Evolutionary conservation across 768 basidiomycete species (phyloP), one percentile per base, ranked within the genome.

Genomic region (Tulasnella calospora): DNA sequence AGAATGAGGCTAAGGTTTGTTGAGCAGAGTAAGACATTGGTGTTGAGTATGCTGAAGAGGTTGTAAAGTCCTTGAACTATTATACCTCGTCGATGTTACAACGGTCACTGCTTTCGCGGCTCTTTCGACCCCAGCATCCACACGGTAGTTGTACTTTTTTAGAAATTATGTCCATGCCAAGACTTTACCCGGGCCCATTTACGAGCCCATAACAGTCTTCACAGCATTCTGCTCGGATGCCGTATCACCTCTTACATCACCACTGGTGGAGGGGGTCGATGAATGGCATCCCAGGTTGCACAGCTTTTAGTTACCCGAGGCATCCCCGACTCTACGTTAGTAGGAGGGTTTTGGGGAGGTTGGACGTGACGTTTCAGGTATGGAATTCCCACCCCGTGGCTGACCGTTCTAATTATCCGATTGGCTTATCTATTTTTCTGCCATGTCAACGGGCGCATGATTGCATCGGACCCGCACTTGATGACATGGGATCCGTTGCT

Each of bases 301-400:
- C 44, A 44, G 44, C 13, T 44, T 44, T 44, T 44, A 1, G 51
- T 51, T 3, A 51, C 4, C 23, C 44, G 44, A n/a, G 23, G n/a
- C 51, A 51, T 51, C 61, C 61, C 61, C 61, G 61, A 67, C 61
- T 67, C 61, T 67, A 67, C 61, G 38, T 40, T 67, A 67, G 61
- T 57, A 67, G 61, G 61, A 67, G 61, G 61, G 61, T 67, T 67
- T 67, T 67, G 61, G 33, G 13, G 61, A 30, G 33, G 27, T 13
- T 35, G 33, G 15, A 67, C 61, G 33, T 67, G 6, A 27, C 61
- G 61, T 67, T 67, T 67, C 61, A 67, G 27, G 61, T 33, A 17
- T 67, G 27, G 27, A 67, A 67, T 67, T 67, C 61, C 61, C 61
- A 67, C 61, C 27, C 61, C 61, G 61, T 67, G 61, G 61, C 61